phyloP scores from a whole-genome alignment of 2,329 filamentous ascomycete species.

The Chaetomiaceae sp. region DNA sequence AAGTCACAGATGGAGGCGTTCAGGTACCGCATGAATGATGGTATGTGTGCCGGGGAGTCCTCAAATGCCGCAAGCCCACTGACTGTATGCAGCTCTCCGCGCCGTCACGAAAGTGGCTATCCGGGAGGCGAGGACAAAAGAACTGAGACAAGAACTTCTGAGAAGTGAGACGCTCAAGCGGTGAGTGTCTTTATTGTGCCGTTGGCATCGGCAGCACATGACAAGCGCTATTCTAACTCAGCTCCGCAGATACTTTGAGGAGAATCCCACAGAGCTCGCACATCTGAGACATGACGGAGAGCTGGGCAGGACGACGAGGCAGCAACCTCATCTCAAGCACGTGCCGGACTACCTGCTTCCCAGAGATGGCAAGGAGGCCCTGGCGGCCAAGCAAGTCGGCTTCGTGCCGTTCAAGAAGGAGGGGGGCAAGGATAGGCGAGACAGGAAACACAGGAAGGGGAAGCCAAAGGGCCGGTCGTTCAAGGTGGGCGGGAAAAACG shows the following conservation, averaged over 20 bases:
- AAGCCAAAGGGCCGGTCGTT: constrained; percentile 36
- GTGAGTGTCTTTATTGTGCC: constrained; percentile 10
- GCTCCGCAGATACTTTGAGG: constrained; percentile 70
- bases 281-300: constrained; percentile 89
- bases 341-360: constrained; percentile 92
- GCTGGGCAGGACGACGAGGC: constrained; percentile 57
- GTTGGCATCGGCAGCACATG: background rate
- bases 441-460: constrained; percentile 25
- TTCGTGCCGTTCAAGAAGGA: constrained; percentile 64
- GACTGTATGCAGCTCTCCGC: constrained; percentile 45
- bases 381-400: constrained; percentile 61
- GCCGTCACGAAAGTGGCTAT: constrained; percentile 86
- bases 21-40: constrained; percentile 90
- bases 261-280: constrained; percentile 83
- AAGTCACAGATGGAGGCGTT: constrained; percentile 92
- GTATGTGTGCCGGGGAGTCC: constrained; percentile 64
- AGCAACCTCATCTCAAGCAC: constrained; percentile 82
- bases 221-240: constrained; percentile 2
- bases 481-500: constrained; percentile 58
- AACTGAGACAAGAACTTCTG: constrained; percentile 81
- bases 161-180: constrained; percentile 91
- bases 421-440: constrained; percentile 43
- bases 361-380: constrained; percentile 61
- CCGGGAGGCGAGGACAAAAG: constrained; percentile 80
- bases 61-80: background rate